Base-by-base conservation (phyloP, 805 yeast genomes). In the Starmera dryadoides region DNA sequence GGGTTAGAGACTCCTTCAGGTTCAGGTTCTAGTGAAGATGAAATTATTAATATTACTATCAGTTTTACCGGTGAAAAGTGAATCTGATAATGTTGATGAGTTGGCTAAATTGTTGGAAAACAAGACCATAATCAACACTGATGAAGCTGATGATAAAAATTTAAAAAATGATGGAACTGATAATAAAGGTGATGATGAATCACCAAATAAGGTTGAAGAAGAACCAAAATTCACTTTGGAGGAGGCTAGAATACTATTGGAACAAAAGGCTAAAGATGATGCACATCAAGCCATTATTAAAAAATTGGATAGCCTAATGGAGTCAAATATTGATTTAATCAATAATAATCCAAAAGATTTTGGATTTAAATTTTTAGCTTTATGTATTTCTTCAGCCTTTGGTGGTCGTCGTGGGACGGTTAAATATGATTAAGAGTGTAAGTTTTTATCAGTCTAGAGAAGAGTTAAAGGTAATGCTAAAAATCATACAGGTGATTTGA, bases 11-110 rank as follows among this genome's bases (percentile, higher is more conserved):
- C n/a, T n/a, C n/a, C n/a, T n/a, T n/a, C n/a, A n/a, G n/a, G n/a
- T n/a, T n/a, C n/a, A n/a, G n/a, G n/a, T n/a, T n/a, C n/a, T n/a
- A n/a, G n/a, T n/a, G n/a, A n/a, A n/a, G n/a, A n/a, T n/a, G n/a
- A n/a, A n/a, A n/a, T n/a, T n/a, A n/a, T n/a, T n/a, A n/a, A n/a
- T n/a, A n/a, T n/a, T n/a, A n/a, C 75, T 4, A 61, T 68, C 1
- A 43, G 62, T 15, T 33, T 46, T 17, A 31, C 36, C 4, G 18
- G 45, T 14, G 43, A 44, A 42, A 18, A 39, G 30, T 23, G 34
- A 33, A 9, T 45, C 37, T 12, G 42, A 44, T 5, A 39, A 32
- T 14, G 45, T 38, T n/a, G 43, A 34, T n/a, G 37, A 39, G 4
- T 40, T 36, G 4, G 39, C 34, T 4, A 36, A 18, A n/a, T 40